A percentile compares a stretch with the other conserved stretches of the same genome.
These are phyloP conservation scores for Mucor lusitanicus DNA, from an alignment of 371 early-diverging fungal species.

Conservation along the genomic window DNA sequence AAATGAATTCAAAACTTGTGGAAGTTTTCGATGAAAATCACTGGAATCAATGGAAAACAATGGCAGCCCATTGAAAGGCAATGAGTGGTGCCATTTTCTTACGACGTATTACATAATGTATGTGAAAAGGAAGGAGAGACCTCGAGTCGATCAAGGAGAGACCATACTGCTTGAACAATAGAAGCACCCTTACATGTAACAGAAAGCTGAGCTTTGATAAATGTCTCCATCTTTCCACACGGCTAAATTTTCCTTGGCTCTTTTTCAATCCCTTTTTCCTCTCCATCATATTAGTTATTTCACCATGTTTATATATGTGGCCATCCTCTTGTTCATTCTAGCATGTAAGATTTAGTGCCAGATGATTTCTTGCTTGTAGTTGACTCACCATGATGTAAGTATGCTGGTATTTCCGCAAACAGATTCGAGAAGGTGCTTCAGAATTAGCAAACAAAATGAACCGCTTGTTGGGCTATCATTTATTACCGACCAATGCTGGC, in stretches of 20 bases:
- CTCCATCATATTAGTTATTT: neutral
- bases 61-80: too few species aligned
- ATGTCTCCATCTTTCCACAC: neutral
- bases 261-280: neutral
- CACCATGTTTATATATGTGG: conserved; percentile 16
- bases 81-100: too few species aligned
- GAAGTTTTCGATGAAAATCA: neutral
- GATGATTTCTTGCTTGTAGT: neutral
- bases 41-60: too few species aligned
- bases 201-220: neutral
- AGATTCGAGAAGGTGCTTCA: conserved; percentile 25
- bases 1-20: neutral
- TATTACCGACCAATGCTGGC: conserved; percentile 45
- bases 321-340: conserved; percentile 12
- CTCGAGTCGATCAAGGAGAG: neutral
- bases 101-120: too few species aligned
- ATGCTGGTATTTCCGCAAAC: conserved; percentile 35
- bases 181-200: neutral
- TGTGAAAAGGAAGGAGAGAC: too few species aligned
- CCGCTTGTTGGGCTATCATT: conserved; percentile 47
- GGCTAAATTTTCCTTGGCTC: neutral
- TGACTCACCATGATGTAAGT: conserved; percentile 11
- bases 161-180: neutral
- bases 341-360: conserved; percentile 1
- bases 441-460: conserved; percentile 43